Conservation (phyloP, 495 filamentous ascomycete species). For the Aeminium ludgeri region DNA sequence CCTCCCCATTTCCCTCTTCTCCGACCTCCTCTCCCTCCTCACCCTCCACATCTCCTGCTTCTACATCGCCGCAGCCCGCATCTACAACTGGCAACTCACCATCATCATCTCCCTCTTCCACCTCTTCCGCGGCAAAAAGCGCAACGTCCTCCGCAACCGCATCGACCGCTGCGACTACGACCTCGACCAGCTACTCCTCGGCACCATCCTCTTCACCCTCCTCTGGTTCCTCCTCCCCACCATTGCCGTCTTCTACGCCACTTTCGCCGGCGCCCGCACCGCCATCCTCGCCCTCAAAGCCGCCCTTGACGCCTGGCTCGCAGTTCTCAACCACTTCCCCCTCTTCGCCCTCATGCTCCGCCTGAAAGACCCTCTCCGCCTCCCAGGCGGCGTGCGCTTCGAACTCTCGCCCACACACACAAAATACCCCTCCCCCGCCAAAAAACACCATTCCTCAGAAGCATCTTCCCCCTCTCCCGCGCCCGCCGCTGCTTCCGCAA, state of each 20-base stretch:
- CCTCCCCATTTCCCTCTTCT: constrained; percentile 93
- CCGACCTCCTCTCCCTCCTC: constrained; percentile 78
- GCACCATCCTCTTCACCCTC: constrained; percentile 90
- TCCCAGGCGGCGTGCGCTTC: constrained; percentile 85
- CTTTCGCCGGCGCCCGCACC: constrained; percentile 88
- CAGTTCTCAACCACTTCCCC: constrained; percentile 94
- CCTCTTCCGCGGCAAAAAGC: constrained; percentile 92
- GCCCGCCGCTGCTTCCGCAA: too few species aligned
- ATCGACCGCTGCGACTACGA: constrained; percentile 99
- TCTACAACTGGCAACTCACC: constrained; percentile 95
- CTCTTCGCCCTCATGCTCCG: constrained; percentile 94
- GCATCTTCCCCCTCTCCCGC: constrained; percentile 16
- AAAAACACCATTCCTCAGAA: too few species aligned
- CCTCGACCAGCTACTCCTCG: constrained; percentile 89
- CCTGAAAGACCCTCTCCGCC: constrained; percentile 75
- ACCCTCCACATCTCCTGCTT: constrained; percentile 96
- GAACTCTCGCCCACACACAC: too few species aligned
- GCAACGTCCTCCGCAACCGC: constrained; percentile 89
- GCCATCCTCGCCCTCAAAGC: constrained; percentile 86
- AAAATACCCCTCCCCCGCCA: constrained; percentile 46
- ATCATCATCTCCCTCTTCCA: constrained; percentile 96
- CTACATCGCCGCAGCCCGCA: constrained; percentile 88
- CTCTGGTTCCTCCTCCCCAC: constrained; percentile 92
- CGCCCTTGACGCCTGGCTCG: constrained; percentile 70
- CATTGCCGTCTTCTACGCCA: constrained; percentile 88